Evolutionary conservation across 2,329 filamentous ascomycete genomes (phyloP), one percentile per base, ranked within the genome.

Genomic region (Xylariales sp.): DNA sequence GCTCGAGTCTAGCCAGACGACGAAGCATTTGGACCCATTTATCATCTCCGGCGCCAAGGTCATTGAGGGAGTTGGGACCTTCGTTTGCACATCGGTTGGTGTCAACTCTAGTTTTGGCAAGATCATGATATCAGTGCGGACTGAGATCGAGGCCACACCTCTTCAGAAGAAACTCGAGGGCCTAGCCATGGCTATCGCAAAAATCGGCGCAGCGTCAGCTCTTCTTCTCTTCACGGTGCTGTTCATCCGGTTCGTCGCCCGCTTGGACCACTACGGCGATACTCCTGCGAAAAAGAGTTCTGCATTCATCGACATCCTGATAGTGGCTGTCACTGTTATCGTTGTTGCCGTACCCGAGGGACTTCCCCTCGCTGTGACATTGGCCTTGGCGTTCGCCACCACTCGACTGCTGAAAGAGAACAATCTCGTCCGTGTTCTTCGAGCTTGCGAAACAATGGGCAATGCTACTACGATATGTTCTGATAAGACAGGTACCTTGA

Each of bases 391-490:
- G 24, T 84, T 84, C 52, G 81, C 81, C 24, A 84, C 80, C 2
- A 83, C 77, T 31, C 70, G 78, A 25, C 81, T 86, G 73, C 62
- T 83, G 31, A 83, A 81, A 54, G 80, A 84, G 59, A 83, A 84
- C 63, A 85, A 84, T 48, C 63, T 85, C 21, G 82, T 86, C n/a
- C 77, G 81, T 43, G 68, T 82, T 24, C 66, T 86, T 20, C 73
- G 78, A 44, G 81, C 81, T 44, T 84, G 80, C 55, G 82, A 86
- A 59, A 83, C 80, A 3, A 84, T 85, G 80, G 81, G 81, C 4
- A 86, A 86, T 51, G 79, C 79, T 20, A 83, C 79, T 2, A 84
- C 85, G 0, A 83, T 91, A 25, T 91, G 86, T 62, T 89, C 86
- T 4, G 86, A 88, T 60, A 88, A 88, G 63, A 88, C 84, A 1